Conservation (phyloP, 805 yeast genomes). For the Kluyveromyces dobzhanskii region DNA sequence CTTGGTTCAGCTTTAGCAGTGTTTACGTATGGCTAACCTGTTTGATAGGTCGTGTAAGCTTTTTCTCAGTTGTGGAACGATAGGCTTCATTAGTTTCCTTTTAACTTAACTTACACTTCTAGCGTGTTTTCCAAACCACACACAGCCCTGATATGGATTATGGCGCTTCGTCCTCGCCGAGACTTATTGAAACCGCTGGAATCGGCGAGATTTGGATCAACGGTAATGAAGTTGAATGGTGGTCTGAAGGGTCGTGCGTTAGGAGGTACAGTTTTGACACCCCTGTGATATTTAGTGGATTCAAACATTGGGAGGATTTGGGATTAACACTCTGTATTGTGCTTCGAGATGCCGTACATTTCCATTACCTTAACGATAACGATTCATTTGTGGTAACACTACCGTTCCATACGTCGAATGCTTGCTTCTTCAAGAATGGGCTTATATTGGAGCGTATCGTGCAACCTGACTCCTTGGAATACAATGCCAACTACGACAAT, state of each 20-base stretch:
- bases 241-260: constrained; percentile 25
- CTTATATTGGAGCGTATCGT: constrained; percentile 49
- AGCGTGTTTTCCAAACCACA: too few relatives aligned
- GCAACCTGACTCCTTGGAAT: constrained; percentile 7
- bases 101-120: too few relatives aligned
- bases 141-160: neutral
- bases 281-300: constrained; percentile 48
- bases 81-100: too few relatives aligned
- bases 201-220: constrained; percentile 15
- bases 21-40: too few relatives aligned
- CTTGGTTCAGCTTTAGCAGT: too few relatives aligned
- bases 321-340: constrained; percentile 48
- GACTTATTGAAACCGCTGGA: neutral
- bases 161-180: neutral
- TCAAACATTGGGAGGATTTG: constrained; percentile 39
- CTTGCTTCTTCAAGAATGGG: constrained; percentile 61
- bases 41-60: too few relatives aligned
- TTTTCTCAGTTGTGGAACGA: too few relatives aligned
- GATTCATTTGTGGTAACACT: constrained; percentile 51
- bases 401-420: constrained; percentile 57
- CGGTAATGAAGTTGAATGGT: constrained; percentile 31
- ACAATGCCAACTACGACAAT: constrained; percentile 12
- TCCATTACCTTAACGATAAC: constrained; percentile 51
- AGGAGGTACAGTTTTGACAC: constrained; percentile 39
- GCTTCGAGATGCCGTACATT: constrained; percentile 48